Conservation (phyloP, 345 rosid species). For the Dovyalis caffra region DNA sequence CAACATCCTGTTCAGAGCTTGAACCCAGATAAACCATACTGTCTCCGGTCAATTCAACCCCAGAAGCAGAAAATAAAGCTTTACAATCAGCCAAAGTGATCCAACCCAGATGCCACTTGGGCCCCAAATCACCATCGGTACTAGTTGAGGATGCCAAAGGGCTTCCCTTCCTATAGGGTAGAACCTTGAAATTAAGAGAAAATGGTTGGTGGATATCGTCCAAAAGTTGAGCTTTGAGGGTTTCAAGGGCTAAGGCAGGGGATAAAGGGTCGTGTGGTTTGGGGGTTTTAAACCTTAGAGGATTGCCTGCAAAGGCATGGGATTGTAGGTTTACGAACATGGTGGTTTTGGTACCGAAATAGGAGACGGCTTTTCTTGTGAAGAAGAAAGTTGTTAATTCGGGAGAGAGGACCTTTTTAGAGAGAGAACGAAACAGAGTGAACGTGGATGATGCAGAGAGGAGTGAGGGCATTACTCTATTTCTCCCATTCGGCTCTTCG, state of each 20-base stretch:
- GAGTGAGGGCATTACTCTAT: constrained; percentile 38
- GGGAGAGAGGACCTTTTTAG: constrained; percentile 20
- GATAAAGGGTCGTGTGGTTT: constrained; percentile 59
- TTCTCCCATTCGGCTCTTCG: too few relatives aligned
- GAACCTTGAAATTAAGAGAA: constrained; percentile 63
- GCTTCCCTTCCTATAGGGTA: constrained; percentile 78
- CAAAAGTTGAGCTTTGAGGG: constrained; percentile 54
- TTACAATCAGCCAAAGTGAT: constrained; percentile 62
- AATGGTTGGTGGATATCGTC: constrained; percentile 35
- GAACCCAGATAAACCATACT: constrained; percentile 80
- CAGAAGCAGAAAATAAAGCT: constrained; percentile 36
- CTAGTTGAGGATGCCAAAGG: constrained; percentile 60
- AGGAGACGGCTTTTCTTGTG: constrained; percentile 22
- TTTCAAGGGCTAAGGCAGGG: constrained; percentile 58
- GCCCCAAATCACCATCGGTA: constrained; percentile 40
- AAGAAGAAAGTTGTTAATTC: constrained; percentile 4
- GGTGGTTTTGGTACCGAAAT: constrained; percentile 24
- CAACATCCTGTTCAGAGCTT: constrained; percentile 44
- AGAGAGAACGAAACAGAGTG: constrained; percentile 16
- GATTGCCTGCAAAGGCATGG: constrained; percentile 90
- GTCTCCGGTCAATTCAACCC: constrained; percentile 52
- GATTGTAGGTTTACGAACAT: constrained; percentile 61
- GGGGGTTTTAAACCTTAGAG: constrained; percentile 53
- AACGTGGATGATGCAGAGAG: constrained; percentile 21
- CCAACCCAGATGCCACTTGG: constrained; percentile 84